Conservation (phyloP, 768 basidiomycete species). For the Naganishia randhawae region DNA sequence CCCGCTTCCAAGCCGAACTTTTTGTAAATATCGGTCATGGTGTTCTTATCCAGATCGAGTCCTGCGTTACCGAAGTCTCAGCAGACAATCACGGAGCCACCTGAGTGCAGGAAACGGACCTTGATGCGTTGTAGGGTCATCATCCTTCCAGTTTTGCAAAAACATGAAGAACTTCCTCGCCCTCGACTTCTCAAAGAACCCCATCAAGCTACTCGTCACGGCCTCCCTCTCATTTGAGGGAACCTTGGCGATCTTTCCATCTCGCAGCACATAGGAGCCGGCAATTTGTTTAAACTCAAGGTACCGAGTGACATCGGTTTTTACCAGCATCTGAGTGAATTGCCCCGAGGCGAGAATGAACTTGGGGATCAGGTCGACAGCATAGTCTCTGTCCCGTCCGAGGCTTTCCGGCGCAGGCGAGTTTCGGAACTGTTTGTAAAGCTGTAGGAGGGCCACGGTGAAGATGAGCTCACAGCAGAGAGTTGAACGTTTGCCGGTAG, state of each 20-base stretch:
- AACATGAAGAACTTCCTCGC: constrained; percentile 99
- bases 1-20: constrained; percentile 96
- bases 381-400: constrained; percentile 95
- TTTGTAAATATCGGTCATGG: constrained; percentile 91
- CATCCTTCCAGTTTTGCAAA: constrained; percentile 89
- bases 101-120: constrained; percentile 55
- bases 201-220: constrained; percentile 90
- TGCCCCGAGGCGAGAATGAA: constrained; percentile 99
- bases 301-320: constrained; percentile 97
- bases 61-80: constrained; percentile 54
- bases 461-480: background rate
- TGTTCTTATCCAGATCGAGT: constrained; percentile 79
- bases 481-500: background rate
- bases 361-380: constrained; percentile 95
- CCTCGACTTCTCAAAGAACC: constrained; percentile 95
- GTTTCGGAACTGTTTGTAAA: constrained; percentile 90
- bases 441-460: constrained; percentile 54
- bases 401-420: constrained; percentile 74
- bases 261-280: constrained; percentile 94
- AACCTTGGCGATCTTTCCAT: constrained; percentile 94
- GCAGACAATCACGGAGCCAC: constrained; percentile 12
- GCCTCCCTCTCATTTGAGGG: constrained; percentile 98
- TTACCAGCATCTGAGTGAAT: constrained; percentile 94
- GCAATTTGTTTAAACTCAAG: constrained; percentile 99
- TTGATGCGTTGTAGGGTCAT: constrained; percentile 93